Evolutionary conservation across 2,329 filamentous ascomycete species (phyloP).

Genomic region (Ascochyta lentis): DNA sequence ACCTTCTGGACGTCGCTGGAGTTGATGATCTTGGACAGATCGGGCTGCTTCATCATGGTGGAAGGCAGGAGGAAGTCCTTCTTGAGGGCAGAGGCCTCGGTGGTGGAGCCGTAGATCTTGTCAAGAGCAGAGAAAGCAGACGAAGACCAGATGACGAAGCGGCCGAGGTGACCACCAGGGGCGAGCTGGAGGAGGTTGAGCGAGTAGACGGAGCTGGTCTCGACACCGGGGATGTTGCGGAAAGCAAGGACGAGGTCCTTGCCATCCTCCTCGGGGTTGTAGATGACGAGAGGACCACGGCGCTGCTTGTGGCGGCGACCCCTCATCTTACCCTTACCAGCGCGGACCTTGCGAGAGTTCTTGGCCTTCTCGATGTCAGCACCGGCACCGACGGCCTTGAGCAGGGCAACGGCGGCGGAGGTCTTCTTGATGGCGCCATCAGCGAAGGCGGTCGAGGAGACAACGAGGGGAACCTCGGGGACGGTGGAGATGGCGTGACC

Average conservation of each 20-base stretch:
- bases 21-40: constrained; percentile 98
- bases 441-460: constrained; percentile 90
- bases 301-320: constrained; percentile 96
- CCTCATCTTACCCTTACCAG: constrained; percentile 98
- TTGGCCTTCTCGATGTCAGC: constrained; percentile 94
- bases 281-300: constrained; percentile 96
- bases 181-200: constrained; percentile 99
- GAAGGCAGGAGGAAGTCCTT: constrained; percentile 98
- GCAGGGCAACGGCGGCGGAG: constrained; percentile 80
- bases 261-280: constrained; percentile 93
- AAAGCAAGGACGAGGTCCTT: constrained; percentile 92
- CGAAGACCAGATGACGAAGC: constrained; percentile 99
- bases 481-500: constrained; percentile 93
- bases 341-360: constrained; percentile 93
- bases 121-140: constrained; percentile 96
- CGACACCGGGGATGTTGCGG: constrained; percentile 98
- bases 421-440: constrained; percentile 84
- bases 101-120: constrained; percentile 94
- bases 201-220: constrained; percentile 91
- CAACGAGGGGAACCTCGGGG: constrained; percentile 94
- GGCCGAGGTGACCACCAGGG: constrained; percentile 96
- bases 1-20: constrained; percentile 97
- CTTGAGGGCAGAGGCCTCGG: constrained; percentile 88
- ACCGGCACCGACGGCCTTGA: constrained; percentile 89
- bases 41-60: constrained; percentile 91